Base-by-base conservation (phyloP, 352 stramenopile genomes). In the Phytophthora macrochlamydospora region DNA sequence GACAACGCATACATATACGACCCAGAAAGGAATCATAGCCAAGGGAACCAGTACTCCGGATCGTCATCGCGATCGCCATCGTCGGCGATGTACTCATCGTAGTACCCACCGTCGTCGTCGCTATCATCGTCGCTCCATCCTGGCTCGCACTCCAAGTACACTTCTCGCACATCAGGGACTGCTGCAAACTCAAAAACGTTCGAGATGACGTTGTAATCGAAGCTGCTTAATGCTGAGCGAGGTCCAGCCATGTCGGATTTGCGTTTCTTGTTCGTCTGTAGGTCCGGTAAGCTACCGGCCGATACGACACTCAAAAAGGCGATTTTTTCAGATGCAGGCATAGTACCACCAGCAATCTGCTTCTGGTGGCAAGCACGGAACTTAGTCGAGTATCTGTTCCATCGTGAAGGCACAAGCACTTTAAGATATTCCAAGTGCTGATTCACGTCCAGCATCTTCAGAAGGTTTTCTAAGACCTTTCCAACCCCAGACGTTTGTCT, bases 391-490 rank as follows among this genome's bases (percentile, higher is more conserved):
- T 40, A 40, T 40, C 35, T 6, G 6, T 40, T 40, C 6, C 44
- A 60, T n/a, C 37, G 42, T 5, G 43, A 29, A 12, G 59, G 59
- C 8, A 60, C 51, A 40, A 45, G 50, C 4, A 67, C 32, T 30
- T 66, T 51, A 11, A 60, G 43, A 48, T 51, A 54, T 18, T 55
- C 59, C 3, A 66, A 35, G 13, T n/a, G 58, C 45, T 59, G 58
- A 32, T 65, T 65, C 31, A 65, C 30, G 18, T n/a, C 31, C 7
- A 65, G 32, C 58, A 65, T 59, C 6, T 65, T 13, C 31, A 65
- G 9, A 42, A 65, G 50, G 2, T n/a, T 31, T 31, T 66, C 35
- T 40, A 40, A 40, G 35, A 11, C 35, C 35, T 11, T 40, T 6
- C 1, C 35, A 6, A 40, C 35, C 6, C 6, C 9, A 11, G 35